phyloP scores from a whole-genome alignment of 2,329 filamentous ascomycete species.

The Didymella lethalis region DNA sequence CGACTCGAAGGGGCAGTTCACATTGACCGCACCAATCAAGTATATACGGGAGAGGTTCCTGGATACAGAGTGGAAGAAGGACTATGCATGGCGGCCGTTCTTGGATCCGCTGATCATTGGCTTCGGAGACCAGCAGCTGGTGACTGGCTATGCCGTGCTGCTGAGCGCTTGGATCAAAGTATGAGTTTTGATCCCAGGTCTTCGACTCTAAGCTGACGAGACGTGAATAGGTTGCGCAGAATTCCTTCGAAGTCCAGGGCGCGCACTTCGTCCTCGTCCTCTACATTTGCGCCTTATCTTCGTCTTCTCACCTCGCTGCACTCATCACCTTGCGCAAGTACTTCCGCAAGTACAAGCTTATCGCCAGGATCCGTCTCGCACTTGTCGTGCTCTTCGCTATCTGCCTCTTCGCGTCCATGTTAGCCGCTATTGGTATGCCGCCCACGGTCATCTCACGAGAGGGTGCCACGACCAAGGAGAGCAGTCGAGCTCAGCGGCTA shows the following conservation, averaged over 20 bases:
- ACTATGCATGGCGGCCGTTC: slow-evolving; percentile 43
- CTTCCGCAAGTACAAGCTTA: slow-evolving; percentile 40
- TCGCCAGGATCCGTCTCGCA: slow-evolving; percentile 39
- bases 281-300: slow-evolving; percentile 43
- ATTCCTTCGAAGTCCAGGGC: slow-evolving; percentile 38
- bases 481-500: slow-evolving; percentile 30
- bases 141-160: slow-evolving; percentile 44
- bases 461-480: slow-evolving; percentile 14
- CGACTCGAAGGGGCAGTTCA: slow-evolving; percentile 38
- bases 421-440: slow-evolving; percentile 35
- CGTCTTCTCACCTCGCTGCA: slow-evolving; percentile 44
- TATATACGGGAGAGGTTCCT: slow-evolving; percentile 37
- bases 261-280: slow-evolving; percentile 45
- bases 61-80: slow-evolving; percentile 41
- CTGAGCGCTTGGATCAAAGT: slow-evolving; percentile 46
- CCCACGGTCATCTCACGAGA: slow-evolving; percentile 10
- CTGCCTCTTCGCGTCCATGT: slow-evolving; percentile 40
- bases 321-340: slow-evolving; percentile 45
- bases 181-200: neutral
- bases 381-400: slow-evolving; percentile 40
- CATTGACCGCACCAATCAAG: slow-evolving; percentile 27
- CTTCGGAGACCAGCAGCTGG: slow-evolving; percentile 43
- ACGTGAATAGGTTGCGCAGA: slow-evolving; percentile 31
- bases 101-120: slow-evolving; percentile 45
- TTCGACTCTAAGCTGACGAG: neutral